Conservation (phyloP, 805 yeast genomes). For the Lipomyces starkeyi region DNA sequence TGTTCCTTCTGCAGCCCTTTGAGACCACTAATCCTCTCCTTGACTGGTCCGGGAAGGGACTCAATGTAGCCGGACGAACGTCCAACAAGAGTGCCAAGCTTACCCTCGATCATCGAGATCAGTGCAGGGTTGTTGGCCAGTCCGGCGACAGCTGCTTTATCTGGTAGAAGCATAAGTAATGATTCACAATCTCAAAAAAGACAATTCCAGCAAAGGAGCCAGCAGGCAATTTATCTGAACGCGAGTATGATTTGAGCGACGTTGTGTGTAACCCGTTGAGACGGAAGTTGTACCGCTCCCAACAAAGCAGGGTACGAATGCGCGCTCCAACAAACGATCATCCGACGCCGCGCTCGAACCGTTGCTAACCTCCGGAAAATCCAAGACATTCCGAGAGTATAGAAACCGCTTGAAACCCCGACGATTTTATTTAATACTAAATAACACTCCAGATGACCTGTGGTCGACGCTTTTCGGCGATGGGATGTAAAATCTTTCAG, state of each 20-base stretch:
- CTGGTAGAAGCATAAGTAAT: constrained; percentile 32
- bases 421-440: not conserved
- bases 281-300: not conserved
- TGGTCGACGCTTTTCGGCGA: not conserved
- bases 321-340: not conserved
- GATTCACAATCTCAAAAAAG: not conserved
- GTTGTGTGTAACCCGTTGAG: not conserved
- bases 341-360: not conserved
- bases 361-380: not conserved
- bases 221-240: not conserved
- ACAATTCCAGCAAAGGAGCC: not conserved
- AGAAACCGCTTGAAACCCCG: not conserved
- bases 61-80: constrained; percentile 85
- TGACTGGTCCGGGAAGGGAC: constrained; percentile 71
- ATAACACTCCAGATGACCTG: not conserved
- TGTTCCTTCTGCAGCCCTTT: constrained; percentile 81
- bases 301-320: not conserved
- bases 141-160: constrained; percentile 46
- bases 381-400: not conserved
- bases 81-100: constrained; percentile 83
- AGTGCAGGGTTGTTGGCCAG: constrained; percentile 81
- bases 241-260: not conserved
- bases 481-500: too few species aligned
- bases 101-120: constrained; percentile 86
- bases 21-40: constrained; percentile 78